Evolutionary conservation across 768 basidiomycete species (phyloP).

Genomic region (Phylloporus arenicola): DNA sequence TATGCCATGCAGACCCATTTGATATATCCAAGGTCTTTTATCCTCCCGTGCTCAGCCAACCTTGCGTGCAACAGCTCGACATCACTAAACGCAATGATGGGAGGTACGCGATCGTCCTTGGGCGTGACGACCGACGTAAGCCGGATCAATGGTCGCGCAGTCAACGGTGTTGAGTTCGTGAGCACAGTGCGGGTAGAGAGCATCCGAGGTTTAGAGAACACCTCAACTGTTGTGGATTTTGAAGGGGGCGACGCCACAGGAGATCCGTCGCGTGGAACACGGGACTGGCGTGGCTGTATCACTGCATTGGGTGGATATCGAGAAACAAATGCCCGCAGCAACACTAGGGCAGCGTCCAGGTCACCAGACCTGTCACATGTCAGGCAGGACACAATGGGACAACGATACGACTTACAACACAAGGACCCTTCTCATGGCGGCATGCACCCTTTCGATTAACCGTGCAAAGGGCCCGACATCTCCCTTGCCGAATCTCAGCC

Average conservation of each 20-base stretch:
- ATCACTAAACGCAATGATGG: slow-evolving; percentile 70
- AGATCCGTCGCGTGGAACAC: background rate
- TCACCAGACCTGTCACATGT: slow-evolving; percentile 39
- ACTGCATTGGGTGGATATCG: slow-evolving; percentile 60
- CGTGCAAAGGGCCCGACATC: slow-evolving; percentile 33
- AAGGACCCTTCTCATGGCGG: slow-evolving; percentile 60
- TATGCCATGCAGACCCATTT: slow-evolving; percentile 74
- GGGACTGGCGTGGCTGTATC: slow-evolving; percentile 28
- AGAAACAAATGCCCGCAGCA: slow-evolving; percentile 55
- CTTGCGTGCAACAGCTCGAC: slow-evolving; percentile 76
- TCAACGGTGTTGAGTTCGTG: slow-evolving; percentile 24
- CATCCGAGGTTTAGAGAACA: slow-evolving; percentile 39
- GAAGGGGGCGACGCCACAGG: background rate
- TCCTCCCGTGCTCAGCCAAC: slow-evolving; percentile 42
- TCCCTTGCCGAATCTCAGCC: slow-evolving; percentile 24
- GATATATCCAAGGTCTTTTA: slow-evolving; percentile 57
- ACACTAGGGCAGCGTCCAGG: slow-evolving; percentile 47
- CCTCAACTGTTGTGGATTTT: slow-evolving; percentile 10
- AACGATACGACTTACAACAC: slow-evolving; percentile 46
- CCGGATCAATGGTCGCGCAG: slow-evolving; percentile 62
- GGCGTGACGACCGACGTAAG: slow-evolving; percentile 53
- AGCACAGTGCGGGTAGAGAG: slow-evolving; percentile 59
- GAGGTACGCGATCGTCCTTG: slow-evolving; percentile 76
- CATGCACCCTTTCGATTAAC: slow-evolving; percentile 62
- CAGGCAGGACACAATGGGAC: background rate